Percentiles rank a stretch among this genome's conserved stretches.
Conservation (phyloP, 805 yeast species). For the Metschnikowia kunwiensis region DNA sequence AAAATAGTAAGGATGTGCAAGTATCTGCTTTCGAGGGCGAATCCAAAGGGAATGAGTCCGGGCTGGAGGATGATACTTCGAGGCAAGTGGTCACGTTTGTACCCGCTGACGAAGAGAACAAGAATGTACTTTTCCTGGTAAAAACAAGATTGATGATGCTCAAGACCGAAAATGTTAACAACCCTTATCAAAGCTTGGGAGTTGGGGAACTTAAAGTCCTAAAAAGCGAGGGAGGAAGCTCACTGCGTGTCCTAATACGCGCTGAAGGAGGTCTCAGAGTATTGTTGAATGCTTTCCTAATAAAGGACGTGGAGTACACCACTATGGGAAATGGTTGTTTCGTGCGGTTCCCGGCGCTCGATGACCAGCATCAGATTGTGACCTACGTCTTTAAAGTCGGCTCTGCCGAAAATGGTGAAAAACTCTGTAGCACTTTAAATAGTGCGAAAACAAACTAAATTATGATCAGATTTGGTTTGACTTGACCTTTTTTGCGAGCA, state of each 20-base stretch:
- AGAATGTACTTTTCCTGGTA: slow-evolving; percentile 58
- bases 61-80: too few species aligned
- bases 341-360: slow-evolving; percentile 65
- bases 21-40: too few species aligned
- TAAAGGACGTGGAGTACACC: slow-evolving; percentile 56
- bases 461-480: too few species aligned
- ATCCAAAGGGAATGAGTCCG: too few species aligned
- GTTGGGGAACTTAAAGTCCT: slow-evolving; percentile 80
- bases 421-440: slow-evolving; percentile 38
- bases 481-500: too few species aligned
- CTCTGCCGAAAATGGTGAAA: slow-evolving; percentile 64
- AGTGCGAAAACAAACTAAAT: slow-evolving; percentile 20
- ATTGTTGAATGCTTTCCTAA: slow-evolving; percentile 62
- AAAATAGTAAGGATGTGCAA: too few species aligned
- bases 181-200: slow-evolving; percentile 63
- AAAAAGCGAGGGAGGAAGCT: slow-evolving; percentile 54
- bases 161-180: slow-evolving; percentile 45
- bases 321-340: slow-evolving; percentile 62
- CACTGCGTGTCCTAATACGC: slow-evolving; percentile 71
- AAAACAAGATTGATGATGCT: slow-evolving; percentile 69
- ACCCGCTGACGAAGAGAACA: slow-evolving; percentile 87
- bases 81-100: too few species aligned
- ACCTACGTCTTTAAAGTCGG: slow-evolving; percentile 77
- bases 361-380: slow-evolving; percentile 45
- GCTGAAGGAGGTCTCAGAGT: slow-evolving; percentile 88